Evolutionary conservation across 192 early-diverging fungal genomes (phyloP).

Genomic region (Dissophora ornata): DNA sequence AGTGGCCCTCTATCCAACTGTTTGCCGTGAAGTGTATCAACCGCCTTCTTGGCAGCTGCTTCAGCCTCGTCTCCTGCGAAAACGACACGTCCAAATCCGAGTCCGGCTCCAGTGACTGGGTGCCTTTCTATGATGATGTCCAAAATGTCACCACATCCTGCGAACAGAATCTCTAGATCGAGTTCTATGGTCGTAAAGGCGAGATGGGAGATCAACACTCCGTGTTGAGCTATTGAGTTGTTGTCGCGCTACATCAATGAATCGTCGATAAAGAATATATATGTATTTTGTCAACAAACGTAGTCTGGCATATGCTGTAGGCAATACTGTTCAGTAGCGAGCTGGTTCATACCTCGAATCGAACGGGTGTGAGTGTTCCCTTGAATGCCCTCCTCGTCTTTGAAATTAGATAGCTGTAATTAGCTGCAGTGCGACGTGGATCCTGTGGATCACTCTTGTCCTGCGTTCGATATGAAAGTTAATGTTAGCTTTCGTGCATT

Average conservation of each 20-base stretch:
- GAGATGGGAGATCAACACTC: constrained; percentile 43
- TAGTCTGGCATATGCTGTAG: no score
- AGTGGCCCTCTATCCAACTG: constrained; percentile 55
- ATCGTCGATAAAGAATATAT: no score
- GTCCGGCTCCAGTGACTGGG: constrained; percentile 59
- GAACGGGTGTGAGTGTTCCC: constrained; percentile 31
- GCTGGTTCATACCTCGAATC: constrained; percentile 34
- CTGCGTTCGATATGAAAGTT: constrained; percentile 7
- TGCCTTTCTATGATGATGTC: constrained; percentile 61
- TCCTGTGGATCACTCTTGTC: constrained; percentile 40
- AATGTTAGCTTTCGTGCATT: constrained; percentile 1
- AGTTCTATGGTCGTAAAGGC: constrained; percentile 33
- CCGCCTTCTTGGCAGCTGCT: constrained; percentile 57
- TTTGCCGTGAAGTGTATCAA: constrained; percentile 61
- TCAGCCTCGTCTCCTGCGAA: constrained; percentile 56
- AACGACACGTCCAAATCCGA: constrained; percentile 62
- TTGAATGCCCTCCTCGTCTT: constrained; percentile 50
- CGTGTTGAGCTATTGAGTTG: constrained; percentile 44
- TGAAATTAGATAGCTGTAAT: constrained; percentile 47
- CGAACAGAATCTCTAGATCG: constrained; percentile 55
- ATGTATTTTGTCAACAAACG: no score
- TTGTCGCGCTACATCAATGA: constrained; percentile 29
- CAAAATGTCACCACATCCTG: constrained; percentile 62
- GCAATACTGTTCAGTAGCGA: no score
- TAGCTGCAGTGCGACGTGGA: constrained; percentile 46